These are phyloP conservation scores for Cyberlindnera samutprakarnensis DNA, from an alignment of 805 yeast species.

Conservation along the genomic window DNA sequence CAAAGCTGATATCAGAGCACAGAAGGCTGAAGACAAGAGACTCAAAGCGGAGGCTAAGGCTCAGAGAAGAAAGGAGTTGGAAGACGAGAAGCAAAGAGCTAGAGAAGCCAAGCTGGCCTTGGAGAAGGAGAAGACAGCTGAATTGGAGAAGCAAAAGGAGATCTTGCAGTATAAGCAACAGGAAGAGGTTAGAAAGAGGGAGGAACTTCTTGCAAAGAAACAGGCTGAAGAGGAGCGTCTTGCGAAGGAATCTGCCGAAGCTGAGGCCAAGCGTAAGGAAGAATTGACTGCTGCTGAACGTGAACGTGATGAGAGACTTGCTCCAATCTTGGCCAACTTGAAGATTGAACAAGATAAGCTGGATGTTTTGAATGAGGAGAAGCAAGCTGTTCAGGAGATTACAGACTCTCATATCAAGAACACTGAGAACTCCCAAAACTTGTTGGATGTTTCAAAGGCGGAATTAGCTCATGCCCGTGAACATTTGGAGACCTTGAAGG, in stretches of 20 bases:
- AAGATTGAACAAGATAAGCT: slow-evolving; percentile 41
- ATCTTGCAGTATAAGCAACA: slow-evolving; percentile 29
- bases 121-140: slow-evolving; percentile 27
- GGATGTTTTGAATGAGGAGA: slow-evolving; percentile 41
- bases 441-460: slow-evolving; percentile 35
- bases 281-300: slow-evolving; percentile 34
- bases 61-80: slow-evolving; percentile 28
- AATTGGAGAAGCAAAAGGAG: slow-evolving; percentile 26
- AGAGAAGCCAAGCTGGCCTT: slow-evolving; percentile 22
- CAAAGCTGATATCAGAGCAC: slow-evolving; percentile 31
- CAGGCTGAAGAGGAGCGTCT: slow-evolving; percentile 21
- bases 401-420: slow-evolving; percentile 37
- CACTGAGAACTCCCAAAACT: slow-evolving; percentile 32
- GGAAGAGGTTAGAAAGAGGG: slow-evolving; percentile 19
- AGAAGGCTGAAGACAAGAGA: slow-evolving; percentile 37
- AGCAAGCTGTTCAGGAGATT: slow-evolving; percentile 38
- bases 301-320: slow-evolving; percentile 45
- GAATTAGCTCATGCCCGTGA: slow-evolving; percentile 32
- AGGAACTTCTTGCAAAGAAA: slow-evolving; percentile 24
- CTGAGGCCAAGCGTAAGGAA: slow-evolving; percentile 40
- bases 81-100: slow-evolving; percentile 24
- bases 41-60: slow-evolving; percentile 39
- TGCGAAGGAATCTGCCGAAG: slow-evolving; percentile 25
- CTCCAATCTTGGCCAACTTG: slow-evolving; percentile 48
- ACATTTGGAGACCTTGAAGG: slow-evolving; percentile 26